Evolutionary conservation across 2,329 filamentous ascomycete genomes (phyloP), one percentile per base, ranked within the genome.

Genomic region (Microdochium trichocladiopsis): DNA sequence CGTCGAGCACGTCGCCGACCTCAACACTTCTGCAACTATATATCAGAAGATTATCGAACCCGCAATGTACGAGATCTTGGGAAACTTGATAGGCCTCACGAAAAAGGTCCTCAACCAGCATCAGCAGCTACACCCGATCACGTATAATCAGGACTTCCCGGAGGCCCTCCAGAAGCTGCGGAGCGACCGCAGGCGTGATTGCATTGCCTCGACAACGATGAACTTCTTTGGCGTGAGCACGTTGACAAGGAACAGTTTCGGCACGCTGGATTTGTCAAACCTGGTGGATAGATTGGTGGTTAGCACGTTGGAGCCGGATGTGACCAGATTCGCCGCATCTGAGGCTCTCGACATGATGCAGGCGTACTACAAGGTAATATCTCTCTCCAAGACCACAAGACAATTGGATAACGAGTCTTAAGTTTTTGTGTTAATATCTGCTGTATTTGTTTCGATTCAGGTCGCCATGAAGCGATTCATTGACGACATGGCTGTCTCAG

Each of bases 101-200:
- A 50, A 53, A 0, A 71, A 77, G 50, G 58, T 85, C 2, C 61
- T 84, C 0, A 58, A 63, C 11, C 74, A 66, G 5, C 70, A 77
- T 63, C 74, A 68, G 55, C 61, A 63, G 9, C 59, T 69, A 0
- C 74, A 80, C 56, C 77, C 76, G 0, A 77, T 80, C 33, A 83
- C 78, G 0, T 82, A 82, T 55, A 79, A 81, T 41, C 63, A 73
- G 16, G 64, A 76, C 33, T 77, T 75, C 24, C 68, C 66, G 0
- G 62, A 75, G 14, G 64, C 58, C 1, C 60, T 78, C 1, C 63
- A 70, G 25, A 58, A 61, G 1, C 51, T 62, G 6, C 49, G 52
- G 12, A 47, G 51, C 6, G 33, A 8, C 33, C 14, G 33, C 14
- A 37, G 33, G 33, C 33, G 33, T 37, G 33, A 11, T n/a, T 22